Percentiles rank a stretch among this genome's conserved stretches.
These are phyloP conservation scores for Acrocalymma vagum DNA, from an alignment of 2,329 filamentous ascomycete species.

Conservation along the genomic window DNA sequence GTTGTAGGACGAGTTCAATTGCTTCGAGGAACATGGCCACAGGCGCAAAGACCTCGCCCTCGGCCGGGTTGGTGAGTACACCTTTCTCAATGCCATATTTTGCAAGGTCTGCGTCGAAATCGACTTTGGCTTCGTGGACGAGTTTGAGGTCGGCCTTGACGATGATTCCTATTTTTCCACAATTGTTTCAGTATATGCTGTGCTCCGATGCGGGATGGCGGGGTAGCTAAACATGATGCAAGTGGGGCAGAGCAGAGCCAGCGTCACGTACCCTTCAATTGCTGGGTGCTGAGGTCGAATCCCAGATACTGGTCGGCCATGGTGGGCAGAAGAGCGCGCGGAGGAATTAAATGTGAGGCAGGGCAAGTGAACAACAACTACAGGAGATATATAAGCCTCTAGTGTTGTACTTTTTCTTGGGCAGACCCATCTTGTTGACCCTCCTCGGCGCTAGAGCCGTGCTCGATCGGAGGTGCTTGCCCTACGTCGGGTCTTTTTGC, in stretches of 20 bases:
- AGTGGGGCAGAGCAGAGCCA: no score
- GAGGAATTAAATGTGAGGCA: slow-evolving; percentile 8
- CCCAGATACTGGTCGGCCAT: slow-evolving; percentile 76
- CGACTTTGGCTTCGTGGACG: slow-evolving; percentile 85
- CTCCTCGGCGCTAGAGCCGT: no score
- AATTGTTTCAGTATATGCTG: slow-evolving; percentile 21
- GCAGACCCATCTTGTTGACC: no score
- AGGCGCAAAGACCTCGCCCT: slow-evolving; percentile 91
- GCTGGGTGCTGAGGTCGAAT: slow-evolving; percentile 96
- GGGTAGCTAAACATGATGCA: no score
- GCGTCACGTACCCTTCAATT: slow-evolving; percentile 88
- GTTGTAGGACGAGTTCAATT: slow-evolving; percentile 81
- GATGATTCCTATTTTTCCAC: slow-evolving; percentile 70
- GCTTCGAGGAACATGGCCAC: slow-evolving; percentile 96
- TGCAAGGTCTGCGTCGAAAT: slow-evolving; percentile 88
- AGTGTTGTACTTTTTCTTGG: no score
- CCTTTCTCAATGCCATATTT: slow-evolving; percentile 81
- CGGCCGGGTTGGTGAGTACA: slow-evolving; percentile 80
- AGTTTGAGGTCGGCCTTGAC: slow-evolving; percentile 85
- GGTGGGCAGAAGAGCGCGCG: background rate
- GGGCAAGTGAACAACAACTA: no score
- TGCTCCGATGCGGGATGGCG: slow-evolving; percentile 27
- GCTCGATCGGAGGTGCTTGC: slow-evolving; percentile 24
- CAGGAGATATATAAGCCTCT: no score
- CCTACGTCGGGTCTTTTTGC: slow-evolving; percentile 38